Evolutionary conservation across 2,329 filamentous ascomycete species (phyloP), one percentile per base, ranked within the genome.

Genomic region (Aspergillus texensis): DNA sequence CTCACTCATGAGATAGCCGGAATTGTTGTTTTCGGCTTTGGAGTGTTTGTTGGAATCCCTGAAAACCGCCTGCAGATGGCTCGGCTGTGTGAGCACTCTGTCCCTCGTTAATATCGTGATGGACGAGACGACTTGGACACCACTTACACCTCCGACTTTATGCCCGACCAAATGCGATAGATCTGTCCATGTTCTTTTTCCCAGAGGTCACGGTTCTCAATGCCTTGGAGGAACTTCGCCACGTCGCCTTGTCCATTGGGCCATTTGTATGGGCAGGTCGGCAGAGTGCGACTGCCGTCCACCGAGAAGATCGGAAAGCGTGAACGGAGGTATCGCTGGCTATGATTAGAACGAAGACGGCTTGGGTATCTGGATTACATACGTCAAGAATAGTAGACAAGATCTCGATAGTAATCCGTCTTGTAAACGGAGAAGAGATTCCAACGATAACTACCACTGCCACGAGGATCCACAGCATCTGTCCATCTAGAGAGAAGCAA

Each of bases 41-140:
- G 62, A 48, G 65, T 84, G 81, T 43, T 68, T 74, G 59, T 83
- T 72, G 0, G 82, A 84, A 63, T 83, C 81, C 34, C 70, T 72
- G 66, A 81, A 83, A 6, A 82, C 72, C 0, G 65, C 62, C 64
- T 77, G 60, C 0, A 82, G 59, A 58, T 82, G 68, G 4, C 74
- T 65, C 2, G 79, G 73, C 9, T 67, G 45, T 0, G 74, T 78
- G 5, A 82, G 56, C 3, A 82, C 78, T 11, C 78, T 81, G 54
- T 41, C 4, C 12, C 4, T n/a, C 34, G 11, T 2, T 28, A 63
- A 34, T 34, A 12, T 34, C 10, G 12, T 34, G 32, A 34, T 11
- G 10, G 10, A 26, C 36, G 57, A 14, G 30, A 10, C 28, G 24
- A 28, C 19, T 30, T 41, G 36, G 11, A 52, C 10, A 70, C n/a